These are phyloP conservation scores for Paracorniculantispora psalliotae DNA, from an alignment of 2,329 filamentous ascomycete genomes.

Conservation along the genomic window DNA sequence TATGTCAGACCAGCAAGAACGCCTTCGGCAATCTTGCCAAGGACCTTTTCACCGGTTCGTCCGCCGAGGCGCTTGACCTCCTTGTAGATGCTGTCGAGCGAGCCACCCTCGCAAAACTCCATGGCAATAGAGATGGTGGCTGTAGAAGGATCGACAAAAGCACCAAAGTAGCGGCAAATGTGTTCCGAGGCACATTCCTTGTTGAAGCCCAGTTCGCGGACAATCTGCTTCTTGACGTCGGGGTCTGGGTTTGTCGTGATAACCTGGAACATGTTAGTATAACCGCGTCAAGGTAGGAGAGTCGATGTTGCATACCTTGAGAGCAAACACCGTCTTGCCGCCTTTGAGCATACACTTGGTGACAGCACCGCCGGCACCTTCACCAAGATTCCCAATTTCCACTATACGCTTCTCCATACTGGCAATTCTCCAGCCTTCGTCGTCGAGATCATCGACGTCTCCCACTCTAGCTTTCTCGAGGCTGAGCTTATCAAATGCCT, in stretches of 20 bases:
- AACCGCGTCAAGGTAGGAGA: constrained; percentile 15
- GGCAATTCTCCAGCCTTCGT: constrained; percentile 91
- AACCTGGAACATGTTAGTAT: constrained; percentile 53
- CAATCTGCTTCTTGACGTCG: constrained; percentile 96
- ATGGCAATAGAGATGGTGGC: constrained; percentile 97
- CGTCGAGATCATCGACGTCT: constrained; percentile 92
- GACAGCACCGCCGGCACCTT: constrained; percentile 93
- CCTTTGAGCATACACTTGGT: constrained; percentile 85
- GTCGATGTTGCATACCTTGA: constrained; percentile 66
- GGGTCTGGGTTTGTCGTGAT: constrained; percentile 98
- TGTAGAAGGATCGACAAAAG: constrained; percentile 92
- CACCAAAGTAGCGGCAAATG: constrained; percentile 96
- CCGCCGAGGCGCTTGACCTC: constrained; percentile 95
- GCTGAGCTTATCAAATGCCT: constrained; percentile 74
- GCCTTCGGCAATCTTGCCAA: constrained; percentile 94
- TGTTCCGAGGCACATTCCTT: constrained; percentile 94
- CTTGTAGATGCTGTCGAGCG: constrained; percentile 92
- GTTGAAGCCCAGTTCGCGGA: constrained; percentile 95
- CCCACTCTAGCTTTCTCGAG: constrained; percentile 76
- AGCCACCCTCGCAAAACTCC: constrained; percentile 98
- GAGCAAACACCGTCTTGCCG: constrained; percentile 88
- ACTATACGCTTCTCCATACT: constrained; percentile 83
- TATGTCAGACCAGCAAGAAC: constrained; percentile 92
- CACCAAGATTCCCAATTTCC: constrained; percentile 83
- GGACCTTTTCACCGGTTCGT: constrained; percentile 91